These are phyloP conservation scores for Candida oleophila DNA, from an alignment of 805 yeast species.

Conservation along the genomic window DNA sequence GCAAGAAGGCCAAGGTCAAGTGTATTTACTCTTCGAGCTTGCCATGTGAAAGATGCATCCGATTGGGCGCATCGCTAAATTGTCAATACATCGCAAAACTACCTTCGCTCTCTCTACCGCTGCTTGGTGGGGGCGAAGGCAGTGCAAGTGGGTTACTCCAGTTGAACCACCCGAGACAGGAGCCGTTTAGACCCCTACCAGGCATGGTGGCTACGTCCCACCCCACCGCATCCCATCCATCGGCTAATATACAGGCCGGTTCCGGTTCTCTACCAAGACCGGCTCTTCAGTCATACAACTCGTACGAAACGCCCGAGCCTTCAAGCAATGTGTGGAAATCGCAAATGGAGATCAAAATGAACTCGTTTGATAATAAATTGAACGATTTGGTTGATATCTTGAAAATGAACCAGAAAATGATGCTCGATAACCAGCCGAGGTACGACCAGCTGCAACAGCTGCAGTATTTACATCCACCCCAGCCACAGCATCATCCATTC, in stretches of 20 bases:
- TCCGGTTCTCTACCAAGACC: not conserved
- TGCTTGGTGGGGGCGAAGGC: not conserved
- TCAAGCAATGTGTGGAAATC: slow-evolving; percentile 24
- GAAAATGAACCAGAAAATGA: slow-evolving; percentile 28
- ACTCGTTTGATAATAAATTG: slow-evolving; percentile 36
- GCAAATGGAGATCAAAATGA: slow-evolving; percentile 34
- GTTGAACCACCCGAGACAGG: not conserved
- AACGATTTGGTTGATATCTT: slow-evolving; percentile 36
- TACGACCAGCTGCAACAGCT: not conserved
- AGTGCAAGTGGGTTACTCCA: not conserved
- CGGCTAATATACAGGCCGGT: not conserved
- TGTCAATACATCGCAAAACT: slow-evolving; percentile 59
- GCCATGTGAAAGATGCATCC: slow-evolving; percentile 60
- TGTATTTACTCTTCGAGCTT: slow-evolving; percentile 49
- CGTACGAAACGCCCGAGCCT: not conserved
- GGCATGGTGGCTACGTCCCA: too few relatives aligned
- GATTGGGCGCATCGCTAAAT: slow-evolving; percentile 41
- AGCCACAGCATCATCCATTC: not conserved
- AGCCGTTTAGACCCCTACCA: not conserved
- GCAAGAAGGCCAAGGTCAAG: slow-evolving; percentile 62
- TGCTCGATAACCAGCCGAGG: slow-evolving; percentile 19
- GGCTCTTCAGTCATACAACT: not conserved
- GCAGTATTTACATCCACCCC: not conserved
- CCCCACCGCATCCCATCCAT: too few relatives aligned
- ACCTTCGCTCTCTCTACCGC: slow-evolving; percentile 24